Evolutionary conservation across 192 early-diverging fungal genomes (phyloP).

Genomic region (Geranomyces variabilis): DNA sequence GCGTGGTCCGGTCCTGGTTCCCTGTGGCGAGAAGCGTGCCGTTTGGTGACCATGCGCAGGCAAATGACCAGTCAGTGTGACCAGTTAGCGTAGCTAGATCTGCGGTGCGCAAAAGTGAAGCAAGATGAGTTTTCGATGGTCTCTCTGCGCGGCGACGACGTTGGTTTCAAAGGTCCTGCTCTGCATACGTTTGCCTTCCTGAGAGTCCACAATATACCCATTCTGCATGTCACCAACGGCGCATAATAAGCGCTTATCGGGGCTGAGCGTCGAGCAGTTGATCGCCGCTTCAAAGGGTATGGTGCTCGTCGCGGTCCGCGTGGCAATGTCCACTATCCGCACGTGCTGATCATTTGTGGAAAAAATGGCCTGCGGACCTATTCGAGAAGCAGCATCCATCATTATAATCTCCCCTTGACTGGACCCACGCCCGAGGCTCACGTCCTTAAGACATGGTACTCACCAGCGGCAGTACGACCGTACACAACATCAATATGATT

Average conservation of each 20-base stretch:
- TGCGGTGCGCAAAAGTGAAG: neutral
- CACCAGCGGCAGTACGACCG: neutral
- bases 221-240: conserved; percentile 58
- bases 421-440: no score
- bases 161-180: no score
- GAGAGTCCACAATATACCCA: conserved; percentile 47
- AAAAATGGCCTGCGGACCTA: conserved; percentile 40
- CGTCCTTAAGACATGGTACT: no score
- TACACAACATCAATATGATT: conserved; percentile 63
- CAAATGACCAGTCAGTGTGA: conserved; percentile 71
- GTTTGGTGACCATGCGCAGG: conserved; percentile 67
- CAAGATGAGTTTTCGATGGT: neutral
- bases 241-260: conserved; percentile 60
- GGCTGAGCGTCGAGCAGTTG: conserved; percentile 64
- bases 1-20: conserved; percentile 60
- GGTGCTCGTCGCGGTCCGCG: conserved; percentile 34
- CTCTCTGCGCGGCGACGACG: neutral
- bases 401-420: no score
- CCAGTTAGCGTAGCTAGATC: conserved; percentile 47
- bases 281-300: conserved; percentile 58
- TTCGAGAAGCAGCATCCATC: no score
- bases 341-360: conserved; percentile 61
- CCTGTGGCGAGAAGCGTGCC: conserved; percentile 64
- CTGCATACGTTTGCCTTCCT: conserved; percentile 53
- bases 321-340: conserved; percentile 53